Percentiles rank a stretch among this genome's conserved stretches.
Conservation (phyloP, 202 grass and related monocot genomes). For the Elaeis oleifera region DNA sequence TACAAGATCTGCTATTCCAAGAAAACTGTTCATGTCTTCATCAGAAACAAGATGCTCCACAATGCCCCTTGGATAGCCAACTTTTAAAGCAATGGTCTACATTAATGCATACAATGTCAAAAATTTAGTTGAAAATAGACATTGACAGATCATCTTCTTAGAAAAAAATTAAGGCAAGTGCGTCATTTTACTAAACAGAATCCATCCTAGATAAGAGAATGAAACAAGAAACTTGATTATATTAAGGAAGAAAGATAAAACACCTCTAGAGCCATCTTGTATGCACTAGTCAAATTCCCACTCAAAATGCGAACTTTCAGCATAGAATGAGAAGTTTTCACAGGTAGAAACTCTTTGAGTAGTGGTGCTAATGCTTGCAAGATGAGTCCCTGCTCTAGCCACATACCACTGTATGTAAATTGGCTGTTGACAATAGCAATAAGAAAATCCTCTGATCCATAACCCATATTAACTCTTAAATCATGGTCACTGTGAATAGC, state of each 20-base stretch:
- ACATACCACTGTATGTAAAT: constrained; percentile 68
- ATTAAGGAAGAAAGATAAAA: background rate
- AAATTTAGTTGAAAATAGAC: no score
- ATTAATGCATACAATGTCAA: constrained; percentile 20
- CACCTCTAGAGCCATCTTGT: constrained; percentile 61
- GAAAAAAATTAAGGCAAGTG: no score
- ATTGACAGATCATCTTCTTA: no score
- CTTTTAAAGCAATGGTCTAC: constrained; percentile 45
- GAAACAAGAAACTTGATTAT: no score
- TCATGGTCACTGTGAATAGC: constrained; percentile 26
- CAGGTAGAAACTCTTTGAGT: constrained; percentile 44
- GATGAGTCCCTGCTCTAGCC: constrained; percentile 69
- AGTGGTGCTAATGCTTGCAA: constrained; percentile 67
- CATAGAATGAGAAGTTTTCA: constrained; percentile 43
- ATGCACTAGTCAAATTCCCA: constrained; percentile 42
- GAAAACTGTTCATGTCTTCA: constrained; percentile 40
- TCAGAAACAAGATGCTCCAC: constrained; percentile 46
- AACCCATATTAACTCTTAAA: constrained; percentile 38
- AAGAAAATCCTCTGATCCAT: constrained; percentile 62
- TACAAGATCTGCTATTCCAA: constrained; percentile 60
- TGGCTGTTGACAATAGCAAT: constrained; percentile 66
- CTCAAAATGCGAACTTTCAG: constrained; percentile 66
- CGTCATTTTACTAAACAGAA: no score
- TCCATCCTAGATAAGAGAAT: no score
- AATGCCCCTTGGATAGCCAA: constrained; percentile 61